Conservation (phyloP, 768 basidiomycete genomes). For the Dioszegia aurantiaca region DNA sequence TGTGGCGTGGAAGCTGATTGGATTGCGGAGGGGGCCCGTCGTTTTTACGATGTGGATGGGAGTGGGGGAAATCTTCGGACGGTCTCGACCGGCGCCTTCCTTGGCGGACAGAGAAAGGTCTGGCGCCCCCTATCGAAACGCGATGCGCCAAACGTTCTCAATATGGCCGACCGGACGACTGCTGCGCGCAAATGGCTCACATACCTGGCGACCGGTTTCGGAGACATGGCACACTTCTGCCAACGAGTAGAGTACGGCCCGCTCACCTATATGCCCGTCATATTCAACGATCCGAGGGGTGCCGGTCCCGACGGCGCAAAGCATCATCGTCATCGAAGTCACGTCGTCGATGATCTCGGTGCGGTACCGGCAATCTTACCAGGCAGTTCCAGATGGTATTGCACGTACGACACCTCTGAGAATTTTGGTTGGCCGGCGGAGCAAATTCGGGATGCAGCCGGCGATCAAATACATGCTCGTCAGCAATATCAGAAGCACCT, state of each 20-base stretch:
- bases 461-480: not conserved
- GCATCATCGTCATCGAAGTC: not conserved
- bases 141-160: no score
- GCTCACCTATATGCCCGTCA: not conserved
- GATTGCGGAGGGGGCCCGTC: not conserved
- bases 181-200: not conserved
- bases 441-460: not conserved
- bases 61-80: not conserved
- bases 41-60: not conserved
- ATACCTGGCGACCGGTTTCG: not conserved
- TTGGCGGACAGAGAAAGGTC: not conserved
- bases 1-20: not conserved
- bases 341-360: not conserved
- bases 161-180: no score
- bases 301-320: not conserved
- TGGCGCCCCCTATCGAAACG: not conserved
- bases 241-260: not conserved
- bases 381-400: not conserved
- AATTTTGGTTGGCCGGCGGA: slow-evolving; percentile 1
- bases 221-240: not conserved
- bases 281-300: no score
- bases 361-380: not conserved
- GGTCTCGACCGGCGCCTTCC: not conserved
- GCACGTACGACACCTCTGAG: not conserved
- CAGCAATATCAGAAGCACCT: not conserved